Base-by-base conservation (phyloP, 352 stramenopile genomes). In the Globisporangium okanoganense region DNA sequence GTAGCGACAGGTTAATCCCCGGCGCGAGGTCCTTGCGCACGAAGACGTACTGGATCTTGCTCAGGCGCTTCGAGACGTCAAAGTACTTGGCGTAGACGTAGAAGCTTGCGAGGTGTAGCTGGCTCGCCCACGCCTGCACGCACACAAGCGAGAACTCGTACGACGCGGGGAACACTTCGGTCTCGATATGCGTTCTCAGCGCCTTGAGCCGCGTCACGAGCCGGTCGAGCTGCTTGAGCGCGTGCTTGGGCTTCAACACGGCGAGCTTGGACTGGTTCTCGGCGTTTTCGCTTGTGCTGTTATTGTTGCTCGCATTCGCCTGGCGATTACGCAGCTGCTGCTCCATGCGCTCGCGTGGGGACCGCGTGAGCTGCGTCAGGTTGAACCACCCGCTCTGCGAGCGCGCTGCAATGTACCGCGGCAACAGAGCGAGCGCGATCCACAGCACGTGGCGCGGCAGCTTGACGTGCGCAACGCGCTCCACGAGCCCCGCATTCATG, bases 71-170 rank as follows among this genome's bases (percentile, higher is more conserved):
- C 20, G 85, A 67, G 57, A 90, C 7, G 48, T 90, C 61, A 14
- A 92, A 65, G 65, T 90, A 93, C 55, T 64, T 72, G n/a, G 82
- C 85, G 27, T 79, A 77, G 2, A 93, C 69, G 71, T 90, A 95
- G 52, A 95, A 95, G 45, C 58, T 64, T 38, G 85, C 82, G 43
- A 94, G 67, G 49, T 95, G 85, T 7, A 76, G 54, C 44, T 88
- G 75, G 5, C 58, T 60, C 3, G 78, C 61, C 78, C 81, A 89
- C 24, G 82, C 61, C 51, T 75, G 67, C 20, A 91, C 62, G 22
- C 66, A 70, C 29, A 59, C 56, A 38, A 90, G 25, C 22, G 71
- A 74, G 41, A 90, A 84, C 56, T 87, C 78, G 66, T 87, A 91
- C 2, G 76, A 79, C 13, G 68, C 71, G 13, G 78, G 80, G 38